phyloP scores from a whole-genome alignment of 2,329 filamentous ascomycete species.

The Chlorencoelia australis region DNA sequence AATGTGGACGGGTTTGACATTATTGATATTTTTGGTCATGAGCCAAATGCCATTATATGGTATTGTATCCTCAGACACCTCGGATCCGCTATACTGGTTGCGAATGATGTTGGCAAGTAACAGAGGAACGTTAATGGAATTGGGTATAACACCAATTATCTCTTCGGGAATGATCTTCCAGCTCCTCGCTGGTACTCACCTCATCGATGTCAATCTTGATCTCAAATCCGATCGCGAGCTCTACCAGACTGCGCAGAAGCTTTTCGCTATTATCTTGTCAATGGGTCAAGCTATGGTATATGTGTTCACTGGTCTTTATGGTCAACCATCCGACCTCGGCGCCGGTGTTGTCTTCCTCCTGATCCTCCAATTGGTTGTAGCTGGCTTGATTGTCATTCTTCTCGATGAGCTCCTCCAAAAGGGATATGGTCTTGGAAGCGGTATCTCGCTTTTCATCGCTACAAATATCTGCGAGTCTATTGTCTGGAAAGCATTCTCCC shows the following conservation, averaged over 20 bases:
- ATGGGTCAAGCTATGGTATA: slow-evolving; percentile 97
- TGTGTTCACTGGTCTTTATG: slow-evolving; percentile 96
- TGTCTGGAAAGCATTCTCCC: slow-evolving; percentile 99
- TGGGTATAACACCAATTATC: slow-evolving; percentile 98
- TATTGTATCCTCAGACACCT: slow-evolving; percentile 97
- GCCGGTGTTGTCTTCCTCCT: slow-evolving; percentile 97
- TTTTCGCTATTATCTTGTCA: slow-evolving; percentile 93
- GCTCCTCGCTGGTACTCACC: slow-evolving; percentile 96
- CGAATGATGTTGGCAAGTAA: slow-evolving; percentile 99
- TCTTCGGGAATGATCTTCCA: slow-evolving; percentile 99
- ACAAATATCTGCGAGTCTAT: slow-evolving; percentile 99
- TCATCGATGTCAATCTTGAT: slow-evolving; percentile 99
- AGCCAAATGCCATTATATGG: slow-evolving; percentile 99
- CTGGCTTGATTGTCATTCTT: slow-evolving; percentile 96
- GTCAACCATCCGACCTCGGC: slow-evolving; percentile 90
- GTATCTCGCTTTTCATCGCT: slow-evolving; percentile 98
- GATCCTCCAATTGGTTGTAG: slow-evolving; percentile 94
- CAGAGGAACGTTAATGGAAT: slow-evolving; percentile 87
- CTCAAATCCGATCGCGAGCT: slow-evolving; percentile 99
- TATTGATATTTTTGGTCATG: slow-evolving; percentile 99
- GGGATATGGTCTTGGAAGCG: slow-evolving; percentile 95
- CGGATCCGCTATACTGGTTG: slow-evolving; percentile 98
- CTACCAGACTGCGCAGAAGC: slow-evolving; percentile 99
- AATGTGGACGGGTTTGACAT: slow-evolving; percentile 89
- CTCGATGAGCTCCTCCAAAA: slow-evolving; percentile 99